phyloP scores from a whole-genome alignment of 2,329 filamentous ascomycete species.

The Aspergillus piperis region DNA sequence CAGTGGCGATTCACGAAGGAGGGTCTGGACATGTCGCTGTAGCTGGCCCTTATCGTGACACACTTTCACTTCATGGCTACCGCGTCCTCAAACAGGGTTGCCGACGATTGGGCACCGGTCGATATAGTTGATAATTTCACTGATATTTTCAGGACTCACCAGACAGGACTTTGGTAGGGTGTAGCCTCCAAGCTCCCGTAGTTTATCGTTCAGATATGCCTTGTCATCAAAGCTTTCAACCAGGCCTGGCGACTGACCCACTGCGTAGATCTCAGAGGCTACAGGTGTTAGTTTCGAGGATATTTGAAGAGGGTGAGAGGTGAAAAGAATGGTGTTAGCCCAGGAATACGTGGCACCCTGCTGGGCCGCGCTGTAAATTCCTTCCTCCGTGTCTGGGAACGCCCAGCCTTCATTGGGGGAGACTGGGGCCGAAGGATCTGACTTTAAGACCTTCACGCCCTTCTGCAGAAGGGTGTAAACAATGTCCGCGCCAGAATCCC shows the following conservation, averaged over 20 bases:
- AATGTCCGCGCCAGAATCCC: conserved; percentile 53
- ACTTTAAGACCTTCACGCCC: conserved; percentile 36
- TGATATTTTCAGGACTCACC: conserved; percentile 22
- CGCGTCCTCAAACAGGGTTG: conserved; percentile 53
- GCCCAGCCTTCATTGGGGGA: conserved; percentile 39
- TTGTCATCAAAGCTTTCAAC: conserved; percentile 57
- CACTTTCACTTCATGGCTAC: conserved; percentile 54
- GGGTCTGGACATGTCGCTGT: conserved; percentile 31
- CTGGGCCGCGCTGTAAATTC: conserved; percentile 43
- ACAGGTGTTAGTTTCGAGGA: conserved; percentile 35
- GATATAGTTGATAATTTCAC: conserved; percentile 11
- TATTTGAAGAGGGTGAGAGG: conserved; percentile 50
- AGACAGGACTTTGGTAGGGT: conserved; percentile 45
- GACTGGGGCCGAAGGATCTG: conserved; percentile 18
- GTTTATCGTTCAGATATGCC: conserved; percentile 48
- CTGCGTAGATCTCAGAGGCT: conserved; percentile 37
- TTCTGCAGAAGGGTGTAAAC: conserved; percentile 42
- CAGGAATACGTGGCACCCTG: conserved; percentile 50
- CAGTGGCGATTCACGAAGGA: conserved; percentile 40
- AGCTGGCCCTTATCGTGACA: conserved; percentile 39
- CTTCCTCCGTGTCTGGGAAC: conserved; percentile 48
- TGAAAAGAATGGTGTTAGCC: conserved; percentile 56
- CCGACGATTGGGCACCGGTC: conserved; percentile 46
- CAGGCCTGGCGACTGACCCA: conserved; percentile 51
- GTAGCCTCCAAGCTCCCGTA: conserved; percentile 41